Evolutionary conservation across 1,139 yeast genomes (phyloP), one percentile per base, ranked within the genome.

Genomic region (Meyerozyma guilliermondii): DNA sequence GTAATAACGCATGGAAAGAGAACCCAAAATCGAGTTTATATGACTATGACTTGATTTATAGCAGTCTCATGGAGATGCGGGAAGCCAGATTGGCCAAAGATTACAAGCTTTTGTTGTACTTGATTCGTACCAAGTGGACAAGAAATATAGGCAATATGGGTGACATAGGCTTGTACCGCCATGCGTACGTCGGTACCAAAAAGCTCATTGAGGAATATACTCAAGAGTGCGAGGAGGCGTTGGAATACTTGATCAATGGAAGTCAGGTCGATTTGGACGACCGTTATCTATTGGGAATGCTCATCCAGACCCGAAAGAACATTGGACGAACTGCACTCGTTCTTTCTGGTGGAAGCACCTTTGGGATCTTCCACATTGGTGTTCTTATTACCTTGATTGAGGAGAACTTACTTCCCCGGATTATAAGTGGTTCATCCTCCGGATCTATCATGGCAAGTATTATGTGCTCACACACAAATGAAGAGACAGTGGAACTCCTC

Each of bases 401-500:
- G 52, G 76, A 78, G 39, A 81, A 83, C 42, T 68, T 91, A 29
- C 66, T 92, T 35, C 99, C 99, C 0, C 73, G 89, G 40, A 87
- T 92, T 39, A 80, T 92, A n/a, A 85, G 95, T 41, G 98, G 99
- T 0, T 85, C 96, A 9, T 87, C 96, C 11, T 96, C 98, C 0
- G 99, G 99, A 14, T 89, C 97, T 1, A 91, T 92, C 43, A 83
- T 94, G 44, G 98, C 98, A 10, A 80, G 96, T 43, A 80, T 91
- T 14, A 69, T 92, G 41, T 88, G 96, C 55, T 83, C 87, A 16
- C 88, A 86, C 56, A 78, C 83, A 11, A 83, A 83, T 51, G 87
- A 81, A 39, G 98, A 91, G 59, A 75, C 87, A 2, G 69, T 76
- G 22, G 69, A 62, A 4, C 62, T 87, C 22, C 64, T 87, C 38